A percentile compares a stretch with the other conserved stretches of the same genome.
phyloP scores from a whole-genome alignment of 1,284 basidiomycete genomes.

The Pterula multifida region DNA sequence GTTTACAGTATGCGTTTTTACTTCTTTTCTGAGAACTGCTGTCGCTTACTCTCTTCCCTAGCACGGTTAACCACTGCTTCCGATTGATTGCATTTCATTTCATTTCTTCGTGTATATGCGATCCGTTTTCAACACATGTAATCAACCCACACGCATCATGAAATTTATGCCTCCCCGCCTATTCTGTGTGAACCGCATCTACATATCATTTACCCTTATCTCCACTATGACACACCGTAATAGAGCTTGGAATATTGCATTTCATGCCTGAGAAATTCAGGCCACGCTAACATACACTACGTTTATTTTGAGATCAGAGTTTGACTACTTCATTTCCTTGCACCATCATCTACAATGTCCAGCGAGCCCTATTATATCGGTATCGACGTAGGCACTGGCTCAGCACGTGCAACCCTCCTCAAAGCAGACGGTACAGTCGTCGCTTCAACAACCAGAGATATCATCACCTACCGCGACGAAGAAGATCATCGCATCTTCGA shows the following conservation, averaged over 20 bases:
- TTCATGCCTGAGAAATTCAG: too few relatives aligned
- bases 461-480: slow-evolving; percentile 76
- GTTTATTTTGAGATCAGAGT: too few relatives aligned
- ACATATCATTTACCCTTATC: background rate
- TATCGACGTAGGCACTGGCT: slow-evolving; percentile 84
- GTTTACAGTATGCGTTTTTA: slow-evolving; percentile 70
- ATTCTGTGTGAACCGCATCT: background rate
- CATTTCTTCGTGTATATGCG: slow-evolving; percentile 12
- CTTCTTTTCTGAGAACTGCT: slow-evolving; percentile 1
- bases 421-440: slow-evolving; percentile 65
- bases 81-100: slow-evolving; percentile 32
- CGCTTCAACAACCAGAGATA: slow-evolving; percentile 70
- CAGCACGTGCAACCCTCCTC: slow-evolving; percentile 81
- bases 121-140: slow-evolving; percentile 32
- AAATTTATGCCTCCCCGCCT: background rate
- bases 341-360: slow-evolving; percentile 13
- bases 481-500: slow-evolving; percentile 90
- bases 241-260: too few relatives aligned
- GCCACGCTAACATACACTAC: too few relatives aligned
- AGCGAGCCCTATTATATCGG: slow-evolving; percentile 46
- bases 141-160: slow-evolving; percentile 15
- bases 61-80: slow-evolving; percentile 53
- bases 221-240: too few relatives aligned
- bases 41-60: slow-evolving; percentile 15
- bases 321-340: too few relatives aligned